Evolutionary conservation across 805 yeast species (phyloP).

Genomic region (Candida maris): DNA sequence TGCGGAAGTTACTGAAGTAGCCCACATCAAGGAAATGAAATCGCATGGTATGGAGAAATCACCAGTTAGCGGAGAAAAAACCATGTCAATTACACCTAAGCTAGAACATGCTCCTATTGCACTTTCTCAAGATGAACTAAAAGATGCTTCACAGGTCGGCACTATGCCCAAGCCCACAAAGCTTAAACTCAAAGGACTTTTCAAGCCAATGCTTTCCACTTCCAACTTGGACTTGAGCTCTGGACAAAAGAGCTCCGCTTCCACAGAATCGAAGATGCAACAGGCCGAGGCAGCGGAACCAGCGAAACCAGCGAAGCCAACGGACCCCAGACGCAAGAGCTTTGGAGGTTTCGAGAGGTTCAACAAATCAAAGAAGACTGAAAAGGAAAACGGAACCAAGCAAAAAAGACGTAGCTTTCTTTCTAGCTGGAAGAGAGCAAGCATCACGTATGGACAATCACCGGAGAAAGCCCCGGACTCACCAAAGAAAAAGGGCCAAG

Average conservation of each 20-base stretch:
- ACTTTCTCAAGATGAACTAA: too few species aligned
- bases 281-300: background rate
- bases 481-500: constrained; percentile 6
- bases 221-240: background rate
- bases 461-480: constrained; percentile 8
- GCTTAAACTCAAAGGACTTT: constrained; percentile 28
- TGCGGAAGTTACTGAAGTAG: background rate
- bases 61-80: too few species aligned
- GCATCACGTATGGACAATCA: constrained; percentile 17
- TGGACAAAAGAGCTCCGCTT: too few species aligned
- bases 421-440: constrained; percentile 30
- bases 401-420: constrained; percentile 29
- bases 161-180: constrained; percentile 14
- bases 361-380: constrained; percentile 7
- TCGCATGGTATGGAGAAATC: too few species aligned
- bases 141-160: too few species aligned
- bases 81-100: too few species aligned
- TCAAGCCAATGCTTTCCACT: constrained; percentile 11
- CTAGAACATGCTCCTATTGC: too few species aligned
- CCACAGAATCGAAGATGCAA: too few species aligned
- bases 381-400: constrained; percentile 17
- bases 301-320: constrained; percentile 1
- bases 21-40: too few species aligned
- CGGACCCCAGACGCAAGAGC: constrained; percentile 21
- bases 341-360: constrained; percentile 13